These are phyloP conservation scores for Senecio squalidus DNA, from an alignment of 140 eudicot species.

Conservation along the genomic window DNA sequence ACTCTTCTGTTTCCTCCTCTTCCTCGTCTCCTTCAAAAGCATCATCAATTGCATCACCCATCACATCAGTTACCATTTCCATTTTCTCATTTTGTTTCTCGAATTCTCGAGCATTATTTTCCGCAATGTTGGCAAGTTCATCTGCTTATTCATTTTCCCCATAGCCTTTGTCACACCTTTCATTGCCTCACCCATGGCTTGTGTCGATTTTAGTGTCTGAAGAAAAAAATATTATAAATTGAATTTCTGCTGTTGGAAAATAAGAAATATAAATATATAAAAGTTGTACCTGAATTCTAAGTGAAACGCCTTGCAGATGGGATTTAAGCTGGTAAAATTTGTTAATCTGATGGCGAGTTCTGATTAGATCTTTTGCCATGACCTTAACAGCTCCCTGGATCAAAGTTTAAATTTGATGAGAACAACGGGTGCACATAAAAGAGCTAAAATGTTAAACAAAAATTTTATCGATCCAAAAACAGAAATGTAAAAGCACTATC, in stretches of 20 bases:
- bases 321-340: conserved; percentile 74
- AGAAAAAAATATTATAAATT: neutral
- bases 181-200: conserved; percentile 90
- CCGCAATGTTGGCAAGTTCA: conserved; percentile 67
- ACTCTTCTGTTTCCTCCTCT: conserved; percentile 74
- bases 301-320: conserved; percentile 73
- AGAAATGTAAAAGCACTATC: too few relatives aligned
- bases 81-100: conserved; percentile 76
- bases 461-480: too few relatives aligned
- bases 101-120: conserved; percentile 70
- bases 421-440: neutral
- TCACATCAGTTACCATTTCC: conserved; percentile 66
- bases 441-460: neutral
- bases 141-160: conserved; percentile 79
- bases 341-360: conserved; percentile 67
- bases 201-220: conserved; percentile 70
- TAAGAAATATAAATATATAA: neutral
- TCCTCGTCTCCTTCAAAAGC: conserved; percentile 77
- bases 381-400: conserved; percentile 78
- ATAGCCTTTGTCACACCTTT: conserved; percentile 83
- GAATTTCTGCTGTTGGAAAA: too few relatives aligned
- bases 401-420: neutral
- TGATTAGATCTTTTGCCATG: conserved; percentile 76
- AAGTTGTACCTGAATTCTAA: conserved; percentile 54
- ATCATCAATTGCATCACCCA: conserved; percentile 85